These are phyloP conservation scores for Erysiphe pulchra DNA, from an alignment of 2,329 filamentous ascomycete species.

Conservation along the genomic window DNA sequence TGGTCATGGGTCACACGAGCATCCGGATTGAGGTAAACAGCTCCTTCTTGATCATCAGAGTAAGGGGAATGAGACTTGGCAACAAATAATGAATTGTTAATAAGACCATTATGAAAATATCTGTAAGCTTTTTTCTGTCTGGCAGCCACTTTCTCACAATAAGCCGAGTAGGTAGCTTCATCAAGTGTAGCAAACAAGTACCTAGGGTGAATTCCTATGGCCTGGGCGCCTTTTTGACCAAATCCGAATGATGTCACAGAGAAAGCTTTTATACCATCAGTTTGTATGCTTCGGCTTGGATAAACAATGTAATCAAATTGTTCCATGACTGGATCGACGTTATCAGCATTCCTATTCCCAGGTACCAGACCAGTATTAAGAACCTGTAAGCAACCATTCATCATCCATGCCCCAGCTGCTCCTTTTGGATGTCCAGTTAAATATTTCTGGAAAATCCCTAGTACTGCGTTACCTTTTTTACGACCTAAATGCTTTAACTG, in stretches of 20 bases:
- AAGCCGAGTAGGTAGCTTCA: slow-evolving; percentile 53
- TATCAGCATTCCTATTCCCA: slow-evolving; percentile 94
- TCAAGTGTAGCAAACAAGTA: slow-evolving; percentile 93
- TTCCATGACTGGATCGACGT: slow-evolving; percentile 89
- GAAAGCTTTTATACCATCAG: slow-evolving; percentile 94
- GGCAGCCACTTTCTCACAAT: slow-evolving; percentile 69
- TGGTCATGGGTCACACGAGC: slow-evolving; percentile 67
- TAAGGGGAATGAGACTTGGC: slow-evolving; percentile 86
- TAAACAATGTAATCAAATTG: slow-evolving; percentile 96
- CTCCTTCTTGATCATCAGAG: slow-evolving; percentile 59
- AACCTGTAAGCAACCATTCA: slow-evolving; percentile 93
- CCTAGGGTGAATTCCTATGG: slow-evolving; percentile 86
- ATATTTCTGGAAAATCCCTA: slow-evolving; percentile 99
- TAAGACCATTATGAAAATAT: slow-evolving; percentile 93
- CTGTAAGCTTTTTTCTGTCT: slow-evolving; percentile 97
- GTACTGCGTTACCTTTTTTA: slow-evolving; percentile 81
- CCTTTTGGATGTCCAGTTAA: slow-evolving; percentile 97
- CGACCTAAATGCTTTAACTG: slow-evolving; percentile 88
- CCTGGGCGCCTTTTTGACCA: slow-evolving; percentile 95
- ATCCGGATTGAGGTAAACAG: slow-evolving; percentile 81
- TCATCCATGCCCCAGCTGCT: slow-evolving; percentile 98
- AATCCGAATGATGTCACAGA: slow-evolving; percentile 98
- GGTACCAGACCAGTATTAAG: slow-evolving; percentile 85
- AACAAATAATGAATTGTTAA: slow-evolving; percentile 95
- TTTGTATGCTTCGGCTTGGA: slow-evolving; percentile 84